phyloP scores from a whole-genome alignment of 2,329 filamentous ascomycete species.

The Pyricularia pennisetigena region DNA sequence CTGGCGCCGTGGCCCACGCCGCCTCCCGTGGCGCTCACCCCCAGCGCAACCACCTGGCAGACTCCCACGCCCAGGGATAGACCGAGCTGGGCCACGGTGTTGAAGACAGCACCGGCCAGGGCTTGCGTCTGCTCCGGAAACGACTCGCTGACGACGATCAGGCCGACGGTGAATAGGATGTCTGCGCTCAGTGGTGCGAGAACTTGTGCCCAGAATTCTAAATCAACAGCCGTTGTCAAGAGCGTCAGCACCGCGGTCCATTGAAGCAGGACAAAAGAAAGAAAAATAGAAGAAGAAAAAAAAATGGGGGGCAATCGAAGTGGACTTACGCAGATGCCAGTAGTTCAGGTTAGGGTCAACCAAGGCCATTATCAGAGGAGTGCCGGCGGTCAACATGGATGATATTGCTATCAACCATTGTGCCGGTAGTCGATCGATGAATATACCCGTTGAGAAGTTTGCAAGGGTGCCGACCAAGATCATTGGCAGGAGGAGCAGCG shows the following conservation, averaged over 20 bases:
- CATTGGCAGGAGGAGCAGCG: conserved; percentile 34
- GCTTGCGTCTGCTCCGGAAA: conserved; percentile 48
- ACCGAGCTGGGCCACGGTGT: conserved; percentile 42
- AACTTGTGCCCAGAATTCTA: conserved; percentile 28
- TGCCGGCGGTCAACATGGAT: conserved; percentile 29
- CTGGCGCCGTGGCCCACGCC: not conserved
- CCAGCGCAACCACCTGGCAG: conserved; percentile 2
- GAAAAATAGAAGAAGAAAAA: no score
- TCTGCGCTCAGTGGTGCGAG: conserved; percentile 31
- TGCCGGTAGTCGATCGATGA: conserved; percentile 30
- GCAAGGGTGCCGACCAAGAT: conserved; percentile 30
- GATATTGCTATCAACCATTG: conserved; percentile 27
- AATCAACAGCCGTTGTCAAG: conserved; percentile 8
- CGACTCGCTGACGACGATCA: conserved; percentile 41
- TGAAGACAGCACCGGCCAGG: conserved; percentile 52
- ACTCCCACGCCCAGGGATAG: conserved; percentile 3
- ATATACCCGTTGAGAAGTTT: conserved; percentile 33
- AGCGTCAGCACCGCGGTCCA: not conserved
- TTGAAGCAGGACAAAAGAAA: not conserved
- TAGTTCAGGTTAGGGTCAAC: conserved; percentile 37
- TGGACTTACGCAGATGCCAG: conserved; percentile 23
- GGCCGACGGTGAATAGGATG: conserved; percentile 45
- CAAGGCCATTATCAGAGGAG: conserved; percentile 46
- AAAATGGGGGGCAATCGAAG: not conserved
- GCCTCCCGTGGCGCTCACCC: not conserved